Base-by-base conservation (phyloP, 2,329 filamentous ascomycete genomes). In the Penicillium fuscoglaucum region DNA sequence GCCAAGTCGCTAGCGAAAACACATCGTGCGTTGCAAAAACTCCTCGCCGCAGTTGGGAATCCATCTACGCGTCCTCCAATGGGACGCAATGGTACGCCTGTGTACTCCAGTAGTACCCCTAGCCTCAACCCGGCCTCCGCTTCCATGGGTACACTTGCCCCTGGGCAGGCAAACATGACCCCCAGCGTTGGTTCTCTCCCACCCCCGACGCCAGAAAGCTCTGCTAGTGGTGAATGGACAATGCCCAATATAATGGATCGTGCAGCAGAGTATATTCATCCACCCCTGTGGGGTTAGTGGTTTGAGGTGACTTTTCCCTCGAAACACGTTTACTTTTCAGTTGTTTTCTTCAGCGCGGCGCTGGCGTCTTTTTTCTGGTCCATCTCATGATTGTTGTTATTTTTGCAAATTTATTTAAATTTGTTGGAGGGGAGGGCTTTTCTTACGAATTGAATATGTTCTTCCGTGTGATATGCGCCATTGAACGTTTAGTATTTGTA, bases 261-360 rank as follows among this genome's bases (percentile, higher is more conserved):
- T 15, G 78, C 78, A 37, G 70, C 74, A n/a, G 77, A 80, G 65
- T 80, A 79, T 63, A 79, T 80, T 12, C 78, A 79, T 57, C 77
- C 78, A 17, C 77, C 78, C 2, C 65, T 80, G 13, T 80, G 78
- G 78, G 67, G 73, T 39, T 76, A 62, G 61, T 6, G 15, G 2
- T 26, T 26, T 21, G 21, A 26, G 6, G n/a, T 28, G 41, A 44
- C 37, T 17, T 19, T 17, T 50, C 4, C 29, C 35, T 33, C 17
- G 37, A 46, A 46, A 33, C 35, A 28, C 31, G 40, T 54, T 43
- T 45, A 51, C 39, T 29, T 55, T 44, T 43, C 46, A 46, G 17
- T 48, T 24, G 24, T 43, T 53, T 37, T 46, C 41, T 62, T 57
- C 53, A 56, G 60, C 54, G 55, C 43, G 49, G 47, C 39, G 46